Conservation (phyloP, 2,329 filamentous ascomycete genomes). For the Fusarium mexicanum region DNA sequence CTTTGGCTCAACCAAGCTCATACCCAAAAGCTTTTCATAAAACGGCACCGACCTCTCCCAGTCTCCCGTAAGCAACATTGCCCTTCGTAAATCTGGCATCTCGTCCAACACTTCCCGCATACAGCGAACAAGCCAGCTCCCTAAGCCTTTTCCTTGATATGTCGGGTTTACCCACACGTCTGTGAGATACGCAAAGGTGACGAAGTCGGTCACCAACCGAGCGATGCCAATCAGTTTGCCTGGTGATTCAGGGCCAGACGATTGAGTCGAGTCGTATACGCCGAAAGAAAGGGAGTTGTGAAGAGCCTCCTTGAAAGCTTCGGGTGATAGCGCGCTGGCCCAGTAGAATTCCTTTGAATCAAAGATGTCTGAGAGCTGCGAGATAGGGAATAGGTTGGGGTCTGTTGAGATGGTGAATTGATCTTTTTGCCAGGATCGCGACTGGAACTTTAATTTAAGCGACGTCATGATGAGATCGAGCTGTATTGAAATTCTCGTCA, state of each 20-base stretch:
- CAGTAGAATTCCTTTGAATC: constrained; percentile 64
- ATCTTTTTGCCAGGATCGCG: constrained; percentile 51
- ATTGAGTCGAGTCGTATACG: constrained; percentile 52
- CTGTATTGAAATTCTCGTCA: accelerated
- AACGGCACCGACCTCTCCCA: constrained; percentile 49
- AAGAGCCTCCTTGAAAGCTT: constrained; percentile 56
- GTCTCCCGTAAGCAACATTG: constrained; percentile 58
- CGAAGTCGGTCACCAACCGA: constrained; percentile 69
- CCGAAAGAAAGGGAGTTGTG: constrained; percentile 66
- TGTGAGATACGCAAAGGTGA: constrained; percentile 70
- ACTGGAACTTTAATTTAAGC: neutral
- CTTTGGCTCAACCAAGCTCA: constrained; percentile 39
- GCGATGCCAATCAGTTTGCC: constrained; percentile 44
- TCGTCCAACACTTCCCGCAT: constrained; percentile 60
- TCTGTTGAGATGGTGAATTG: constrained; percentile 67
- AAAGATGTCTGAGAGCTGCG: constrained; percentile 60
- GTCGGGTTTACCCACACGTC: constrained; percentile 69
- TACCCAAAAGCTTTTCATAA: constrained; percentile 46
- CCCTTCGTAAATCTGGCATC: constrained; percentile 65
- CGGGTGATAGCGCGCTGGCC: constrained; percentile 58
- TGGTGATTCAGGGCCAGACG: neutral
- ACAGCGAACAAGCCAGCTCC: constrained; percentile 68
- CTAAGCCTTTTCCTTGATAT: constrained; percentile 67
- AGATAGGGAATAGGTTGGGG: constrained; percentile 57
- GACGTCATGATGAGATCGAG: neutral